Evolutionary conservation across 78 protist genomes (phyloP).

Genomic region (Emiliania huxleyi): DNA sequence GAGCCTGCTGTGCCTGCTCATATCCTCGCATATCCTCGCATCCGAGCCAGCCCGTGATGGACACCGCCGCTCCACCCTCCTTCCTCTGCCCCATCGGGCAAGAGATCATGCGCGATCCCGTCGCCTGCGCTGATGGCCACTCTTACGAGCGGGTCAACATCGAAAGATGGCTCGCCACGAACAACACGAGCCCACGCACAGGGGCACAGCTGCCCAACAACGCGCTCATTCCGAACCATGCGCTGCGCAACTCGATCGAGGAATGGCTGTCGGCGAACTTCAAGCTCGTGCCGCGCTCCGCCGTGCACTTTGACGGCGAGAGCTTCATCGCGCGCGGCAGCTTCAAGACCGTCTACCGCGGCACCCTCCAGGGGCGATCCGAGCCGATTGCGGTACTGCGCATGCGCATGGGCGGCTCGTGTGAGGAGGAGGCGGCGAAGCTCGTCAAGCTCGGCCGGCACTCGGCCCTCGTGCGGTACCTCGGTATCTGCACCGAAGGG

Average conservation of each 20-base stretch:
- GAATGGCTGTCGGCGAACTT: background rate
- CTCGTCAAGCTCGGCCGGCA: background rate
- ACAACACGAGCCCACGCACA: background rate
- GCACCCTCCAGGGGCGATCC: background rate
- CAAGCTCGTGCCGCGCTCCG: background rate
- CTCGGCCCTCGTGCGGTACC: background rate
- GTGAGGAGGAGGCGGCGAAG: background rate
- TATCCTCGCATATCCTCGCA: too few relatives aligned
- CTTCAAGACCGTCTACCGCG: background rate
- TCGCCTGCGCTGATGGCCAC: background rate
- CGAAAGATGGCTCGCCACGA: background rate
- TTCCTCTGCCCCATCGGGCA: slow-evolving; percentile 6
- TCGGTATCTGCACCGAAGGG: background rate
- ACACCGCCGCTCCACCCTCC: background rate
- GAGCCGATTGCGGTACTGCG: background rate
- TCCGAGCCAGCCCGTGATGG: too few relatives aligned
- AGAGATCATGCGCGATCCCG: slow-evolving; percentile 15
- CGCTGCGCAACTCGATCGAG: slow-evolving; percentile 2
- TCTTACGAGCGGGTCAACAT: slow-evolving; percentile 1
- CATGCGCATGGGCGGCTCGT: background rate
- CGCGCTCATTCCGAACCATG: background rate
- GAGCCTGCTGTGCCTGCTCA: too few relatives aligned
- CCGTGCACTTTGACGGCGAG: background rate
- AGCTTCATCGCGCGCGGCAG: background rate
- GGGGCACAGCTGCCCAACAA: background rate